Conservation (phyloP, 2,329 filamentous ascomycete species). For the Rhinocladiella mackenziei region DNA sequence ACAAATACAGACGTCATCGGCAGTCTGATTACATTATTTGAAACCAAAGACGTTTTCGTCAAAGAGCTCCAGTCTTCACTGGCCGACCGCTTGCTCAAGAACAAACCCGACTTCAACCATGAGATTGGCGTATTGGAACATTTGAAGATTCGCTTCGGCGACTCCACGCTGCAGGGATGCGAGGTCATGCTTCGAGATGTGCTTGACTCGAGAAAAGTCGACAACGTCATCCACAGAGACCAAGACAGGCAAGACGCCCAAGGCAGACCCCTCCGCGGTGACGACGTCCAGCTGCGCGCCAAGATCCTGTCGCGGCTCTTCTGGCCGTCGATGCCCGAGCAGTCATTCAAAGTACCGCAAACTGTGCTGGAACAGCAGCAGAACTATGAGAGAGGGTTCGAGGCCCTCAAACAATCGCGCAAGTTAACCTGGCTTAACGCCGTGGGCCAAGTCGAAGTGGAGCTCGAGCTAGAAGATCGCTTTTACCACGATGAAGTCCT, state of each 20-base stretch:
- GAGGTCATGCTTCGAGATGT: slow-evolving; percentile 98
- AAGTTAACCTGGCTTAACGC: slow-evolving; percentile 87
- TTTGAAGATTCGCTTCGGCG: slow-evolving; percentile 83
- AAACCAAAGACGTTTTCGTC: slow-evolving; percentile 86
- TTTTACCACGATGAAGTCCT: slow-evolving; percentile 66
- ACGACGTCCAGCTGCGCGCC: slow-evolving; percentile 57
- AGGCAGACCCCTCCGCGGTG: slow-evolving; percentile 8
- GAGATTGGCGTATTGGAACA: slow-evolving; percentile 80
- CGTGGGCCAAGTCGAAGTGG: slow-evolving; percentile 73
- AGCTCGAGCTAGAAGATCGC: slow-evolving; percentile 78
- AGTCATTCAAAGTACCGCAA: slow-evolving; percentile 44
- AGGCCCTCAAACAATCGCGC: slow-evolving; percentile 72
- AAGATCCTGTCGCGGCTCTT: slow-evolving; percentile 89
- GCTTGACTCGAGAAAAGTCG: slow-evolving; percentile 72
- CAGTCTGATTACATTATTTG: slow-evolving; percentile 81
- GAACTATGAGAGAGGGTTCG: slow-evolving; percentile 71
- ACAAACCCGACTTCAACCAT: slow-evolving; percentile 67
- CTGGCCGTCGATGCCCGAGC: slow-evolving; percentile 75
- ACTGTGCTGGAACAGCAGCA: slow-evolving; percentile 56
- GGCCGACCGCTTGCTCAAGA: slow-evolving; percentile 69
- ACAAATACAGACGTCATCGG: slow-evolving; percentile 89
- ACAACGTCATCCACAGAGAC: slow-evolving; percentile 60
- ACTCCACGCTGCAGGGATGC: slow-evolving; percentile 79
- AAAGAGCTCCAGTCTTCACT: slow-evolving; percentile 88
- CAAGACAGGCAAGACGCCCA: slow-evolving; percentile 36